Percentiles rank a stretch among this genome's conserved stretches.
phyloP scores from a whole-genome alignment of 2,329 filamentous ascomycete genomes.

The Mariannaea sp. region DNA sequence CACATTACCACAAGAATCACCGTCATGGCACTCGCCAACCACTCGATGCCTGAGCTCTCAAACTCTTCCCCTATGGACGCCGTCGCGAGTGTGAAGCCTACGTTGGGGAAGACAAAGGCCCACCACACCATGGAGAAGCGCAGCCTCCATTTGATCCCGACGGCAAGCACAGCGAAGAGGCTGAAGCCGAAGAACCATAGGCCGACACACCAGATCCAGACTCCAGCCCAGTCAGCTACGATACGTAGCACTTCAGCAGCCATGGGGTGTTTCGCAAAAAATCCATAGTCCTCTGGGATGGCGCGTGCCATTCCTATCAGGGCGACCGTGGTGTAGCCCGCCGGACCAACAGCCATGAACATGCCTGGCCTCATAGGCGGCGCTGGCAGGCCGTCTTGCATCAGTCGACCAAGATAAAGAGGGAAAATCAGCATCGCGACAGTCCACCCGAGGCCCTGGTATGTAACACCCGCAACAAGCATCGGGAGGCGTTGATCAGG shows the following conservation, averaged over 20 bases:
- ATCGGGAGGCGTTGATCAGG: constrained; percentile 34
- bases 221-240: constrained; percentile 31
- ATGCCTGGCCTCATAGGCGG: constrained; percentile 37
- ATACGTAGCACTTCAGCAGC: constrained; percentile 33
- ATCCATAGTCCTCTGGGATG: constrained; percentile 32
- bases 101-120: constrained; percentile 38
- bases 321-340: constrained; percentile 34
- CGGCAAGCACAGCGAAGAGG: constrained; percentile 28
- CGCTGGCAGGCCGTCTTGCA: constrained; percentile 36
- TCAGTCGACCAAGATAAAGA: constrained; percentile 34
- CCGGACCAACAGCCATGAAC: constrained; percentile 35
- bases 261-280: constrained; percentile 33
- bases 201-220: constrained; percentile 38
- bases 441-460: constrained; percentile 37
- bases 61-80: constrained; percentile 33
- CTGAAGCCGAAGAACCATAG: constrained; percentile 38
- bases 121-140: constrained; percentile 38
- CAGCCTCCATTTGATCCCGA: constrained; percentile 21
- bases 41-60: constrained; percentile 31
- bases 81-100: constrained; percentile 35
- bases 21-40: constrained; percentile 33
- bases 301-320: constrained; percentile 36
- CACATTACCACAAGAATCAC: constrained; percentile 30
- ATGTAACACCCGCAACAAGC: constrained; percentile 34
- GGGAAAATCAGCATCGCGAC: constrained; percentile 34